These are phyloP conservation scores for Castanea sativa DNA, from an alignment of 306 rosid genomes.

Conservation along the genomic window DNA sequence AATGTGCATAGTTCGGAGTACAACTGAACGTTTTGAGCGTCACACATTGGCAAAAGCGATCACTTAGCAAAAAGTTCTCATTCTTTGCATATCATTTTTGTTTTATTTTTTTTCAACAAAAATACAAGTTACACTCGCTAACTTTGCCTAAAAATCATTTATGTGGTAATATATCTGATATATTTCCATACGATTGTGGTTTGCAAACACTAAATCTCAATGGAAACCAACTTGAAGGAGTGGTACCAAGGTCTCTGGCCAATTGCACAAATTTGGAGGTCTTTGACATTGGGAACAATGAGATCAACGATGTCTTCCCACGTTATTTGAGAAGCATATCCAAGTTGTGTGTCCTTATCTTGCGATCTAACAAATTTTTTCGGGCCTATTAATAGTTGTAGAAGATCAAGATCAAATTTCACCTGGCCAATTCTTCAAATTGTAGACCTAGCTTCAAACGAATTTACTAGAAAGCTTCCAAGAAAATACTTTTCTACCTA, in stretches of 20 bases:
- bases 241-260: slow-evolving; percentile 31
- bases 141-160: too few relatives aligned
- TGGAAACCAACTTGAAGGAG: slow-evolving; percentile 22
- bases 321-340: not conserved
- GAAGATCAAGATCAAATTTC: too few relatives aligned
- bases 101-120: too few relatives aligned
- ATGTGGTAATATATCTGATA: slow-evolving; percentile 14
- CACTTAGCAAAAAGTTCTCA: too few relatives aligned
- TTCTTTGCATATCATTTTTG: too few relatives aligned
- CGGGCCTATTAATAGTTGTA: not conserved
- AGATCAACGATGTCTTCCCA: slow-evolving; percentile 24
- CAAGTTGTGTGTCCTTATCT: slow-evolving; percentile 40
- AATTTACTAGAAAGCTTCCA: slow-evolving; percentile 8
- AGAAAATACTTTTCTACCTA: slow-evolving; percentile 24
- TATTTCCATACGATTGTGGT: slow-evolving; percentile 16
- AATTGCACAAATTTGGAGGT: slow-evolving; percentile 31
- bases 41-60: too few relatives aligned
- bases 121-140: too few relatives aligned
- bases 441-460: too few relatives aligned
- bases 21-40: too few relatives aligned
- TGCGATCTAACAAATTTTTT: slow-evolving; percentile 34
- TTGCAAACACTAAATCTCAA: slow-evolving; percentile 25
- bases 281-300: slow-evolving; percentile 39
- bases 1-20: too few relatives aligned
- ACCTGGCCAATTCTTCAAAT: too few relatives aligned